These are phyloP conservation scores for Fusarium coffeatum DNA, from an alignment of 2,329 filamentous ascomycete genomes.

Conservation along the genomic window DNA sequence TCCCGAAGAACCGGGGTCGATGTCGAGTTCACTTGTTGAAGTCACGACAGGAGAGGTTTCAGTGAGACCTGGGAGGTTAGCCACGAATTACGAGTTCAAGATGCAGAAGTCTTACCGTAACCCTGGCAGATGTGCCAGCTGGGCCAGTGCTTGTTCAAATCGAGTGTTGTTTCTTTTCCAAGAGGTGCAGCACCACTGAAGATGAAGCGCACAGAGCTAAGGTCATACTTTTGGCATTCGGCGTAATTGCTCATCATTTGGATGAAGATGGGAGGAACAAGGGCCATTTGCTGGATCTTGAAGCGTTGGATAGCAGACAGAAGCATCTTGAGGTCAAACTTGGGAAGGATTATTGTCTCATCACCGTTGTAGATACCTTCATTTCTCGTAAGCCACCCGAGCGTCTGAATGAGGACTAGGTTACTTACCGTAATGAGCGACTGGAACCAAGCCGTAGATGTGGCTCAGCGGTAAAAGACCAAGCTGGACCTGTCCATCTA, in stretches of 20 bases:
- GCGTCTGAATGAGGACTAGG: no score
- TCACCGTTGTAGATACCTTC: conserved; percentile 75
- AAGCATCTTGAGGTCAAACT: conserved; percentile 77
- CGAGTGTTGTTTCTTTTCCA: conserved; percentile 73
- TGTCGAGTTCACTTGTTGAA: conserved; percentile 66
- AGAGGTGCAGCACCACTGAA: conserved; percentile 83
- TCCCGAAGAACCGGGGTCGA: conserved; percentile 76
- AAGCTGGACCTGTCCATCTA: conserved; percentile 61
- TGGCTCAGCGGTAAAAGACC: conserved; percentile 85
- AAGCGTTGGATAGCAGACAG: conserved; percentile 73
- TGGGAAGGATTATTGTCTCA: conserved; percentile 76
- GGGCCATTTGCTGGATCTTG: conserved; percentile 73
- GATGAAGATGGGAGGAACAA: conserved; percentile 85
- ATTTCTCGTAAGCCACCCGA: conserved; percentile 55
- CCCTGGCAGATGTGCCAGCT: conserved; percentile 75
- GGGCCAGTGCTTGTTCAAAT: conserved; percentile 71
- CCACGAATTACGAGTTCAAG: rapidly evolving
- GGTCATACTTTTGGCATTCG: conserved; percentile 71
- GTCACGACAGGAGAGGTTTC: conserved; percentile 77
- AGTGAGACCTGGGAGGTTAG: conserved; percentile 67
- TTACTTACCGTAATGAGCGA: conserved; percentile 57
- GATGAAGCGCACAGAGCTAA: conserved; percentile 72
- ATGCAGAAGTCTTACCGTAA: conserved; percentile 65
- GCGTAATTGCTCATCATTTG: conserved; percentile 73
- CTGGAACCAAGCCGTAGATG: conserved; percentile 81